A percentile compares a stretch with the other conserved stretches of the same genome.
These are phyloP conservation scores for Centaurea solstitialis DNA, from an alignment of 129 eudicot genomes.

Conservation along the genomic window DNA sequence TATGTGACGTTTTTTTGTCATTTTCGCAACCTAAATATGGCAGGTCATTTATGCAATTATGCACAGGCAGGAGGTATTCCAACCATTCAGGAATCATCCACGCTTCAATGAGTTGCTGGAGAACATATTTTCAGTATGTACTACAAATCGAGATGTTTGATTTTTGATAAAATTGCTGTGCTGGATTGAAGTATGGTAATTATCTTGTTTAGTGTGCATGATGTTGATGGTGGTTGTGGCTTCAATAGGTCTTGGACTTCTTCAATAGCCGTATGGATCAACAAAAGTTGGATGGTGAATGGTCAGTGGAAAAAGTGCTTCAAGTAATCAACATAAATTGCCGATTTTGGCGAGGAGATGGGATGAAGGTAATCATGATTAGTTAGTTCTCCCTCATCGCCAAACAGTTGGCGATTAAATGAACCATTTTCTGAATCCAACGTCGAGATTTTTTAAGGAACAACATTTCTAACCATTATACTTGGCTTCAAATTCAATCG, in stretches of 20 bases:
- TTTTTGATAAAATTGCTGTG: slow-evolving; percentile 5
- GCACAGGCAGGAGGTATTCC: slow-evolving; percentile 98
- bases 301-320: slow-evolving; percentile 98
- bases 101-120: slow-evolving; percentile 94
- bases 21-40: slow-evolving; percentile 16
- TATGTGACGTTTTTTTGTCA: neutral
- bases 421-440: neutral
- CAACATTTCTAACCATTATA: neutral
- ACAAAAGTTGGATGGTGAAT: slow-evolving; percentile 73
- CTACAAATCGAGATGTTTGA: neutral
- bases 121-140: slow-evolving; percentile 85
- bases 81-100: slow-evolving; percentile 94
- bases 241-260: slow-evolving; percentile 71
- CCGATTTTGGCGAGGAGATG: slow-evolving; percentile 97
- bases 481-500: neutral
- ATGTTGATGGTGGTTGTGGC: slow-evolving; percentile 18
- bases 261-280: slow-evolving; percentile 94
- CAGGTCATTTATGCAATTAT: slow-evolving; percentile 97
- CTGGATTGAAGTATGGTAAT: slow-evolving; percentile 7
- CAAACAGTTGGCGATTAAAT: neutral
- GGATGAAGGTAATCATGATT: slow-evolving; percentile 68
- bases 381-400: neutral
- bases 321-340: slow-evolving; percentile 74
- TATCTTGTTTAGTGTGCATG: slow-evolving; percentile 8
- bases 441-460: neutral